phyloP scores from a whole-genome alignment of 2,329 filamentous ascomycete species.

The Xylaria arbuscula region DNA sequence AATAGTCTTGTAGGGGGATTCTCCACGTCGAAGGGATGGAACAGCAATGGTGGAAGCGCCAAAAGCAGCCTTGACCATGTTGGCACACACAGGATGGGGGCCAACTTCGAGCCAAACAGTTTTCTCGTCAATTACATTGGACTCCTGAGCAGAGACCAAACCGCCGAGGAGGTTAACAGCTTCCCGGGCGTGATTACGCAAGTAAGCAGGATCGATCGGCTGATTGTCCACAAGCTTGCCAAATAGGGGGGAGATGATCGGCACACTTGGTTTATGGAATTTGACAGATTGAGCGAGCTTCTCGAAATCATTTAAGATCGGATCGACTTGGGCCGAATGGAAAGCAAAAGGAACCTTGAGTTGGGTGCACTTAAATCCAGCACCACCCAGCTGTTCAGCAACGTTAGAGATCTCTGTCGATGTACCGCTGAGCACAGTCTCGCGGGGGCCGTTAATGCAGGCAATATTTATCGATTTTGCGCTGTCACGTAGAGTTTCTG shows the following conservation, averaged over 20 bases:
- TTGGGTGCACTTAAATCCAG: conserved; percentile 69
- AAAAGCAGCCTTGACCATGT: conserved; percentile 74
- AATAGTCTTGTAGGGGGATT: conserved; percentile 73
- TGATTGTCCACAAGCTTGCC: conserved; percentile 70
- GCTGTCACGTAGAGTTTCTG: conserved; percentile 60
- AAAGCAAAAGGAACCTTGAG: conserved; percentile 75
- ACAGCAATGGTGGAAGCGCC: conserved; percentile 64
- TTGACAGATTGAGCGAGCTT: conserved; percentile 61
- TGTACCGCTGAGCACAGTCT: conserved; percentile 75
- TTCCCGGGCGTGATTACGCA: conserved; percentile 73
- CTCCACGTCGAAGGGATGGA: conserved; percentile 70
- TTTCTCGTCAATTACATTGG: conserved; percentile 71
- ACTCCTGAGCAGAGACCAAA: conserved; percentile 67
- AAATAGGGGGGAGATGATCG: conserved; percentile 75
- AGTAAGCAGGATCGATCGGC: conserved; percentile 69
- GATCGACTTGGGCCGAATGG: conserved; percentile 73
- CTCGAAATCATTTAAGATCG: conserved; percentile 71
- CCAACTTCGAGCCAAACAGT: conserved; percentile 79
- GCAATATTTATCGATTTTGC: conserved; percentile 62
- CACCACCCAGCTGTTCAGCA: conserved; percentile 56
- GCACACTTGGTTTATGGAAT: conserved; percentile 67
- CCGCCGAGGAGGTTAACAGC: conserved; percentile 76
- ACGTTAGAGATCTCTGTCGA: conserved; percentile 55
- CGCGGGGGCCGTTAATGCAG: conserved; percentile 80
- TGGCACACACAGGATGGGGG: conserved; percentile 76